These are phyloP conservation scores for Boletus semigastroideus DNA, from an alignment of 1,284 basidiomycete genomes.

Conservation along the genomic window DNA sequence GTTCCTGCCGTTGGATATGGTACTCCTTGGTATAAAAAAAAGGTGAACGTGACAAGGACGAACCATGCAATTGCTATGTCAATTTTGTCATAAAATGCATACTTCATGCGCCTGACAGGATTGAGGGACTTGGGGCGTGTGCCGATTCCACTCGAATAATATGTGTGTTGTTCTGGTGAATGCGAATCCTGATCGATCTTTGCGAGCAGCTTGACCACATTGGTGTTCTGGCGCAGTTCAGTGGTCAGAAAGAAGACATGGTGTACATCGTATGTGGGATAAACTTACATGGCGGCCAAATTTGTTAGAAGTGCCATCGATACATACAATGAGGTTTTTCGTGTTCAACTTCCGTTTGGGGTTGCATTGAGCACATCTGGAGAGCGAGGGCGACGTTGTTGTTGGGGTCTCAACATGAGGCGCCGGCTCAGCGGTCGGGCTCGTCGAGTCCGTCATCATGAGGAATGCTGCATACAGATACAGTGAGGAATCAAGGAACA, in stretches of 20 bases:
- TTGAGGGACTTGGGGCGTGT: conserved; percentile 26
- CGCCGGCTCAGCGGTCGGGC: too few species aligned
- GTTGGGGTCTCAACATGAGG: background rate
- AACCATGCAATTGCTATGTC: conserved; percentile 28
- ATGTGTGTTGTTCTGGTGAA: conserved; percentile 27
- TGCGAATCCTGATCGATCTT: conserved; percentile 20
- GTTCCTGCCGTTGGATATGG: conserved; percentile 11
- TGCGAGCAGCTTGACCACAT: conserved; percentile 35
- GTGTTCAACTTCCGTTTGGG: conserved; percentile 1
- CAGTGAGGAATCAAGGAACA: too few species aligned
- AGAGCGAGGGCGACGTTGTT: background rate
- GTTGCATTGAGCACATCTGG: conserved; percentile 20
- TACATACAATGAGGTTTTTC: conserved; percentile 32
- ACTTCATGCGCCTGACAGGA: conserved; percentile 15
- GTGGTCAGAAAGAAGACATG: conserved; percentile 2
- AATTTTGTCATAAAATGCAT: conserved; percentile 15
- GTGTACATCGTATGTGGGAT: background rate
- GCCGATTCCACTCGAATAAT: conserved; percentile 41
- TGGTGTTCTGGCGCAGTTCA: conserved; percentile 32
- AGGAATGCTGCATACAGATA: too few species aligned
- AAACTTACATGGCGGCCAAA: conserved; percentile 28
- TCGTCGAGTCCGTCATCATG: too few species aligned
- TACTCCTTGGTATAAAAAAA: background rate
- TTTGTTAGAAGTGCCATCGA: conserved; percentile 30
- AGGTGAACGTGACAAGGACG: background rate